A percentile compares a stretch with the other conserved stretches of the same genome.
Conservation (phyloP, 345 rosid genomes). For the Excoecaria agallocha region DNA sequence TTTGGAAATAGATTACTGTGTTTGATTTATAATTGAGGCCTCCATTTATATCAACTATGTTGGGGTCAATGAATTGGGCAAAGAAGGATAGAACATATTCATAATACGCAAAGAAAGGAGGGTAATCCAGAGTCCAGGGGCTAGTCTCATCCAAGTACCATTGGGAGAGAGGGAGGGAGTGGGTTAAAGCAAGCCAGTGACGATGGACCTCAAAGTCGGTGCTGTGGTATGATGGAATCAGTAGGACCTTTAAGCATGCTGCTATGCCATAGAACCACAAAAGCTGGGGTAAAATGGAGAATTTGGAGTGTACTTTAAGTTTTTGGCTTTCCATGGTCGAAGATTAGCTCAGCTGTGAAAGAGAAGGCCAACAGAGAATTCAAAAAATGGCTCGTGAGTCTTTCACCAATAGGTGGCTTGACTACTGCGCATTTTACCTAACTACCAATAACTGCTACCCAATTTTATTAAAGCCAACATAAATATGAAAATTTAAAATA, state of each 20-base stretch:
- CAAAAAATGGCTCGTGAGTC: neutral
- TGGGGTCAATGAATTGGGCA: constrained; percentile 63
- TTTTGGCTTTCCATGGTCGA: constrained; percentile 12
- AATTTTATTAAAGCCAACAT: too few relatives aligned
- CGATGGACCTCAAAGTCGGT: constrained; percentile 96
- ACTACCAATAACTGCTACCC: too few relatives aligned
- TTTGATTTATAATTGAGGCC: constrained; percentile 56
- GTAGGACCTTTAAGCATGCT: constrained; percentile 61
- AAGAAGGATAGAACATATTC: constrained; percentile 57
- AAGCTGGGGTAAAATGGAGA: constrained; percentile 17
- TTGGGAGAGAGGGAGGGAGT: constrained; percentile 66
- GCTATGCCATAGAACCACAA: constrained; percentile 62
- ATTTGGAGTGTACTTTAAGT: neutral
- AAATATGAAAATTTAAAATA: too few relatives aligned
- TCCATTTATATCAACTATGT: constrained; percentile 51
- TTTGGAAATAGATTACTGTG: constrained; percentile 63
- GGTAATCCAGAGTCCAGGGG: constrained; percentile 95
- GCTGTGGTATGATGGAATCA: constrained; percentile 75
- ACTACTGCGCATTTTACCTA: neutral
- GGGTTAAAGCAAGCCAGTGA: constrained; percentile 88
- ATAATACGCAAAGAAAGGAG: constrained; percentile 75
- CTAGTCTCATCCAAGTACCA: constrained; percentile 92
- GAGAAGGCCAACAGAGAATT: neutral
- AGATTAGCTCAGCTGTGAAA: neutral
- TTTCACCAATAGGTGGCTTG: neutral